phyloP scores from a whole-genome alignment of 2,329 filamentous ascomycete species.

The Clonostachys rhizophaga region DNA sequence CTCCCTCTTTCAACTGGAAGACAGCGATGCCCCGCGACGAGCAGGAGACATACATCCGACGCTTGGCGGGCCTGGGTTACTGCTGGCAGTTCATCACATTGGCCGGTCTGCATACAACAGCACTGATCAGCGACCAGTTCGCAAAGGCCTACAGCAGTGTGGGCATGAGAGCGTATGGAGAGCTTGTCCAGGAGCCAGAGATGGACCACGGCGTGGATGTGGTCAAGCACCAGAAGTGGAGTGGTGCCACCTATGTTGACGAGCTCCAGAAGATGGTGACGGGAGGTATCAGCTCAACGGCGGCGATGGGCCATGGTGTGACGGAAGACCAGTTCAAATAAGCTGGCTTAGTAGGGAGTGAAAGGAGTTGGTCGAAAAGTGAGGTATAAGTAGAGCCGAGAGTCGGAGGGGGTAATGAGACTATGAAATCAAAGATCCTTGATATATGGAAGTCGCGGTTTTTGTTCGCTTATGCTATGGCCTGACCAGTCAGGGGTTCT shows the following conservation, averaged over 20 bases:
- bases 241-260: slow-evolving; percentile 89
- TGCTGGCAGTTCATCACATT: slow-evolving; percentile 99
- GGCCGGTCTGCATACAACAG: slow-evolving; percentile 91
- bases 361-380: no score
- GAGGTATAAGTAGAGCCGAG: no score
- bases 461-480: no score
- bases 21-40: slow-evolving; percentile 85
- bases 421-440: no score
- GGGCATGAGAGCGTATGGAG: slow-evolving; percentile 95
- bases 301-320: slow-evolving; percentile 95
- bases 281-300: slow-evolving; percentile 85
- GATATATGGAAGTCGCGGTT: no score
- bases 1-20: slow-evolving; percentile 99
- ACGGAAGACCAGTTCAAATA: slow-evolving; percentile 87
- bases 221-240: slow-evolving; percentile 99
- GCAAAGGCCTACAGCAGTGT: slow-evolving; percentile 72
- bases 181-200: slow-evolving; percentile 96
- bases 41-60: slow-evolving; percentile 95
- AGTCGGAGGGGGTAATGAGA: no score
- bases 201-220: slow-evolving; percentile 89
- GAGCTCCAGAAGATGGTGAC: slow-evolving; percentile 96
- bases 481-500: no score
- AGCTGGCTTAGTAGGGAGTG: background rate
- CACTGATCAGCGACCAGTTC: slow-evolving; percentile 87
- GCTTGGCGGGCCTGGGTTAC: slow-evolving; percentile 84